Evolutionary conservation across 2,329 filamentous ascomycete genomes (phyloP).

Genomic region (Talaromyces sp.): DNA sequence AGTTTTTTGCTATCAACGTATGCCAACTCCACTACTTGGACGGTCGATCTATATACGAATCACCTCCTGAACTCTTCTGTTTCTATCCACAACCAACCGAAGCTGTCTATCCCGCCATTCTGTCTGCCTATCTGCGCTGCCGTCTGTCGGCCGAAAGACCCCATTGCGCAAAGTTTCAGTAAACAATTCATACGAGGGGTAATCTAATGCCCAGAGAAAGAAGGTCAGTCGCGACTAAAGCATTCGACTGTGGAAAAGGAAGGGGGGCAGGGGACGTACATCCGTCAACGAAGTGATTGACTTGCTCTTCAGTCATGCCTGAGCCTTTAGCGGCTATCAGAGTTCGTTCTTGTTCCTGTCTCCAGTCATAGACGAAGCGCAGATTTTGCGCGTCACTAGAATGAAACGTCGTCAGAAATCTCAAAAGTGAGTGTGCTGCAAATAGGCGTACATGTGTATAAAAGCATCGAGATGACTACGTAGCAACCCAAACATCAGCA

Average conservation of each 20-base stretch:
- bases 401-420: too few species aligned
- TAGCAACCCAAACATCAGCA: background rate
- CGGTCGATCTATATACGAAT: slow-evolving; percentile 16
- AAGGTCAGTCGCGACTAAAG: background rate
- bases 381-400: slow-evolving; percentile 71
- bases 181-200: slow-evolving; percentile 71
- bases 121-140: slow-evolving; percentile 14
- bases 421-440: background rate
- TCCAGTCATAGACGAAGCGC: slow-evolving; percentile 79
- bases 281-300: slow-evolving; percentile 71
- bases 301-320: slow-evolving; percentile 81
- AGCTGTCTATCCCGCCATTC: slow-evolving; percentile 57
- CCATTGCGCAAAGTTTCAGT: slow-evolving; percentile 59
- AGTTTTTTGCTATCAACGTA: background rate
- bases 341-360: slow-evolving; percentile 73
- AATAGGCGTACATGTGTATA: slow-evolving; percentile 58
- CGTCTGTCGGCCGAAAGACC: slow-evolving; percentile 46
- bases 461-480: slow-evolving; percentile 57
- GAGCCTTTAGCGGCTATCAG: slow-evolving; percentile 65
- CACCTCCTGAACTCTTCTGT: slow-evolving; percentile 60
- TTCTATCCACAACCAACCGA: slow-evolving; percentile 60
- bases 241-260: background rate
- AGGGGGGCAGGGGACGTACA: slow-evolving; percentile 42
- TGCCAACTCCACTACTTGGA: background rate
- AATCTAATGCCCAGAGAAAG: slow-evolving; percentile 48